Evolutionary conservation across 148 eudicot species (phyloP).

Genomic region (Camellia lanceoleosa): DNA sequence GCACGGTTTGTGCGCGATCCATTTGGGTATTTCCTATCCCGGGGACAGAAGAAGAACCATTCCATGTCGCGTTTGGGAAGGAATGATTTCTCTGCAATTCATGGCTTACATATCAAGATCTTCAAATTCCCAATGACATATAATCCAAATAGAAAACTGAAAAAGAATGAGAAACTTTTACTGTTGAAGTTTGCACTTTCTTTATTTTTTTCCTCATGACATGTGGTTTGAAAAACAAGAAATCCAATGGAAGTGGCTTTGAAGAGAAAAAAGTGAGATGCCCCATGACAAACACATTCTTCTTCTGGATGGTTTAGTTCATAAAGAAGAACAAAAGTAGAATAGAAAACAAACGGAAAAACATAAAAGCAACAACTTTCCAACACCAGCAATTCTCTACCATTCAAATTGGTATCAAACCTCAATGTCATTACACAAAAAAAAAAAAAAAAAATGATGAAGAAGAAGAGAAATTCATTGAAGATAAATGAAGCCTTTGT

Average conservation of each 20-base stretch:
- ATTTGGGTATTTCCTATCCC: constrained; percentile 81
- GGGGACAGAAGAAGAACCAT: constrained; percentile 89
- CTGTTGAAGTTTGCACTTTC: background rate
- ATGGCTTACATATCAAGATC: constrained; percentile 15
- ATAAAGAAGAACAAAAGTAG: constrained; percentile 14
- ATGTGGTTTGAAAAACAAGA: constrained; percentile 20
- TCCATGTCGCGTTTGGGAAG: constrained; percentile 84
- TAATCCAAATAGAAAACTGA: constrained; percentile 4
- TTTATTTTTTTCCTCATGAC: background rate
- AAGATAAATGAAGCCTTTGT: background rate
- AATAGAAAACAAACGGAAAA: background rate
- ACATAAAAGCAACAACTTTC: constrained; percentile 9
- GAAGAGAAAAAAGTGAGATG: constrained; percentile 23
- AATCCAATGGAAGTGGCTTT: constrained; percentile 29
- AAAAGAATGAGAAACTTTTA: constrained; percentile 20
- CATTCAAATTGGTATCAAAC: background rate
- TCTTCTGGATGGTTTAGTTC: constrained; percentile 6
- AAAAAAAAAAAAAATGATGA: background rate
- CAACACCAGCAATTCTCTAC: constrained; percentile 1
- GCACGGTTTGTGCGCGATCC: constrained; percentile 85
- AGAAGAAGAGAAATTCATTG: background rate
- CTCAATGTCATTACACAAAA: background rate
- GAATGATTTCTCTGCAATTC: constrained; percentile 72
- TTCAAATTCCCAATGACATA: constrained; percentile 4
- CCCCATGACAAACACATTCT: constrained; percentile 27